These are phyloP conservation scores for Jatropha podagrica DNA, from an alignment of 441 rosid genomes.

Conservation along the genomic window DNA sequence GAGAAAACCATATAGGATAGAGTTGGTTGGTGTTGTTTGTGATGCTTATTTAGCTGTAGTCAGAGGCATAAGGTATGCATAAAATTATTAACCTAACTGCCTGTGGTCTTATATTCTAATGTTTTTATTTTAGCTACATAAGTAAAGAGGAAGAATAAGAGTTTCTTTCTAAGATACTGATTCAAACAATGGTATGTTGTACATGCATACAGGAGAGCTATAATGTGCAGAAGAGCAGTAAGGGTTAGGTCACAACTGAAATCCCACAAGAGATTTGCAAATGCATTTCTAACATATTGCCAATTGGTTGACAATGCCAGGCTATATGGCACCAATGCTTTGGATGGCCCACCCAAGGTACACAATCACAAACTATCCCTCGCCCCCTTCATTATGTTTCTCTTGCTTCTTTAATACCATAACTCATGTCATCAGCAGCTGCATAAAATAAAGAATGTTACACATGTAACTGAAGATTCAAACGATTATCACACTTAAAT, in stretches of 20 bases:
- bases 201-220: slow-evolving; percentile 71
- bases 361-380: neutral
- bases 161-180: slow-evolving; percentile 19
- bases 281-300: slow-evolving; percentile 82
- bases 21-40: slow-evolving; percentile 91
- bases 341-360: slow-evolving; percentile 96
- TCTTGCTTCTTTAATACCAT: slow-evolving; percentile 4
- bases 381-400: slow-evolving; percentile 1
- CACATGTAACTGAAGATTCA: neutral
- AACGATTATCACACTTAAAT: neutral
- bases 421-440: neutral
- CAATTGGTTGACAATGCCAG: slow-evolving; percentile 85
- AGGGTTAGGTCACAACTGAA: slow-evolving; percentile 82
- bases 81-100: neutral
- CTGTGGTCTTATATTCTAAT: neutral
- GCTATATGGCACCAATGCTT: slow-evolving; percentile 80
- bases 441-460: neutral
- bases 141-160: neutral
- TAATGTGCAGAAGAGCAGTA: slow-evolving; percentile 90
- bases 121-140: neutral
- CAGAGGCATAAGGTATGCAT: slow-evolving; percentile 78
- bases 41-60: slow-evolving; percentile 93
- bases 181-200: neutral
- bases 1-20: slow-evolving; percentile 91
- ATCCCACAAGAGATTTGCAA: slow-evolving; percentile 95